Evolutionary conservation across 805 yeast genomes (phyloP).

Genomic region (Lachancea thermotolerans): DNA sequence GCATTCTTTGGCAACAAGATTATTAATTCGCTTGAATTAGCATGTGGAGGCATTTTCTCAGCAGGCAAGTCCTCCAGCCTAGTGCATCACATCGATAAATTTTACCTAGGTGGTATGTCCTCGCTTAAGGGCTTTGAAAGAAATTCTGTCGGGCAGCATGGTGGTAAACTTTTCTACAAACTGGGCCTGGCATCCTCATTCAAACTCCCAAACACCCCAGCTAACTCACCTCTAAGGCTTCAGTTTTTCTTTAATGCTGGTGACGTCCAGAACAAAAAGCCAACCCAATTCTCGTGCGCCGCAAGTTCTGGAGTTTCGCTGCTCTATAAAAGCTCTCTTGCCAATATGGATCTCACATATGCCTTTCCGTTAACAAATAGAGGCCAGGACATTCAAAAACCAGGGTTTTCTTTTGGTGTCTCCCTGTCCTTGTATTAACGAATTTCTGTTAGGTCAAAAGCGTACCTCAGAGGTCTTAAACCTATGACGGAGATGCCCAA

Average conservation of each 20-base stretch:
- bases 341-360: constrained; percentile 49
- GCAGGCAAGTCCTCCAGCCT: constrained; percentile 18
- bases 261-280: constrained; percentile 28
- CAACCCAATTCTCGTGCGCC: constrained; percentile 29
- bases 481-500: no score
- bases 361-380: constrained; percentile 47
- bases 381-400: constrained; percentile 39
- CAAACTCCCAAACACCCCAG: constrained; percentile 44
- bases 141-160: constrained; percentile 52
- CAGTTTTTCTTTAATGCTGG: constrained; percentile 60
- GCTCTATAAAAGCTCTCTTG: constrained; percentile 45
- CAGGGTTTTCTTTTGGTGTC: constrained; percentile 51
- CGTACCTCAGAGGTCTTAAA: neutral
- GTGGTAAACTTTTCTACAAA: constrained; percentile 51
- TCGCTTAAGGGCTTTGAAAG: constrained; percentile 59
- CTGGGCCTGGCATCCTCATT: constrained; percentile 45
- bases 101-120: constrained; percentile 63
- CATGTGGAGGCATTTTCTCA: constrained; percentile 46
- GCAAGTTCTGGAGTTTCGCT: constrained; percentile 47
- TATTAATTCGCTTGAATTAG: constrained; percentile 41
- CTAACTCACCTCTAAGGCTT: constrained; percentile 45
- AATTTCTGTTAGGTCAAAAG: neutral
- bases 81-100: constrained; percentile 62
- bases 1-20: constrained; percentile 40
- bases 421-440: constrained; percentile 39